A percentile compares a stretch with the other conserved stretches of the same genome.
Evolutionary conservation across 495 filamentous ascomycete genomes (phyloP).

Genomic region (Hyaloscypha variabilis): DNA sequence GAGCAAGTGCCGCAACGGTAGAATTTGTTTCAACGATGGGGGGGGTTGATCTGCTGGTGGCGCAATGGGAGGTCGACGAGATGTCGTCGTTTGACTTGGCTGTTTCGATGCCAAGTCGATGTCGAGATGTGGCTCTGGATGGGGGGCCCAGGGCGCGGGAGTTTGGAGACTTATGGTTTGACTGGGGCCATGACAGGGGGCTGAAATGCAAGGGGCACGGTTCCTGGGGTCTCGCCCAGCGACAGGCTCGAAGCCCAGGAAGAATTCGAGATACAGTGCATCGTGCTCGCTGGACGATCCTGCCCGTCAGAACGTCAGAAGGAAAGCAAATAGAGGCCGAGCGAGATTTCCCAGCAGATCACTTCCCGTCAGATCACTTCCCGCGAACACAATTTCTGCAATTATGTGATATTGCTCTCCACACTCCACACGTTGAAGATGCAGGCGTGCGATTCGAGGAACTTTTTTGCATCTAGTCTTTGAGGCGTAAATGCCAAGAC

Average conservation of each 20-base stretch:
- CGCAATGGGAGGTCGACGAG: not conserved
- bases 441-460: not conserved
- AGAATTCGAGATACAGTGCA: not conserved
- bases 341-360: too few species aligned
- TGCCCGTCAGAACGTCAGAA: not conserved
- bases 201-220: not conserved
- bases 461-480: not conserved
- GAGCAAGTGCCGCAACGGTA: not conserved
- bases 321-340: not conserved
- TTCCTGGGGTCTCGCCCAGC: not conserved
- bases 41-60: not conserved
- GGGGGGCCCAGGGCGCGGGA: not conserved
- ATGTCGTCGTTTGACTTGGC: constrained; percentile 1
- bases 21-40: not conserved
- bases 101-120: not conserved
- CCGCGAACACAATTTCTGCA: not conserved
- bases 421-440: not conserved
- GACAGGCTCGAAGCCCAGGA: not conserved
- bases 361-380: not conserved
- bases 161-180: not conserved
- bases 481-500: not conserved
- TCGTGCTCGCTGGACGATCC: not conserved
- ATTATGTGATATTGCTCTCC: not conserved
- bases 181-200: not conserved
- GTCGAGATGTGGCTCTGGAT: not conserved